Evolutionary conservation across 371 early-diverging fungal genomes (phyloP).

Genomic region (Gilbertella persicaria): DNA sequence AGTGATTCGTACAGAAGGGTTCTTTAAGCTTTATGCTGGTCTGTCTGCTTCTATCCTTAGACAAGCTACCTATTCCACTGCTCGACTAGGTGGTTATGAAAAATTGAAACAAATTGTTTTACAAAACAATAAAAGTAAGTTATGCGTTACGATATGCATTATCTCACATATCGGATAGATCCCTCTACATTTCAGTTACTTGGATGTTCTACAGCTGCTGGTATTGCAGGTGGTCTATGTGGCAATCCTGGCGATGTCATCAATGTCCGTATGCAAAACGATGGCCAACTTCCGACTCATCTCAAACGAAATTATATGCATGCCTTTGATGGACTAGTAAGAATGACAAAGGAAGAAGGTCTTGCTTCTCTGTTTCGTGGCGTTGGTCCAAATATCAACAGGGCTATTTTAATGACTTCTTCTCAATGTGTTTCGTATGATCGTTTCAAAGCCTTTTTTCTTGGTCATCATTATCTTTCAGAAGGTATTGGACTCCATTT

Average conservation of each 20-base stretch:
- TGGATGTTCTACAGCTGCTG: constrained; percentile 58
- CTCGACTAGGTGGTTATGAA: constrained; percentile 72
- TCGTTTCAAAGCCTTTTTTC: constrained; percentile 53
- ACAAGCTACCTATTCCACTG: constrained; percentile 73
- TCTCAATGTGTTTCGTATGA: constrained; percentile 67
- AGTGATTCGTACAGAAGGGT: constrained; percentile 38
- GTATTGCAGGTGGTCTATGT: constrained; percentile 64
- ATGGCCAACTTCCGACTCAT: constrained; percentile 61
- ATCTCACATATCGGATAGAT: no score
- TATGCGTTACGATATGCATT: not conserved
- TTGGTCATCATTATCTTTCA: constrained; percentile 41
- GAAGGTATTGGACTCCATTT: constrained; percentile 66
- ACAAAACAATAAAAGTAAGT: constrained; percentile 29
- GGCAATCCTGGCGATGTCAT: constrained; percentile 80
- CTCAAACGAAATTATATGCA: constrained; percentile 63
- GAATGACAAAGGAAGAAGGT: constrained; percentile 63
- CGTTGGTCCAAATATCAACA: constrained; percentile 60
- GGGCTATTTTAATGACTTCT: constrained; percentile 69
- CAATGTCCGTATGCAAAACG: constrained; percentile 74
- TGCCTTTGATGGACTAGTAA: constrained; percentile 65
- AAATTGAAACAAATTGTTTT: constrained; percentile 40
- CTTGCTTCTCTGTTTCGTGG: constrained; percentile 56
- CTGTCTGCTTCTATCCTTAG: constrained; percentile 64
- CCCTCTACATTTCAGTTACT: constrained; percentile 50
- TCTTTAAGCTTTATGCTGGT: constrained; percentile 58